phyloP scores from a whole-genome alignment of 805 yeast genomes.

The Metschnikowia gelsemii region DNA sequence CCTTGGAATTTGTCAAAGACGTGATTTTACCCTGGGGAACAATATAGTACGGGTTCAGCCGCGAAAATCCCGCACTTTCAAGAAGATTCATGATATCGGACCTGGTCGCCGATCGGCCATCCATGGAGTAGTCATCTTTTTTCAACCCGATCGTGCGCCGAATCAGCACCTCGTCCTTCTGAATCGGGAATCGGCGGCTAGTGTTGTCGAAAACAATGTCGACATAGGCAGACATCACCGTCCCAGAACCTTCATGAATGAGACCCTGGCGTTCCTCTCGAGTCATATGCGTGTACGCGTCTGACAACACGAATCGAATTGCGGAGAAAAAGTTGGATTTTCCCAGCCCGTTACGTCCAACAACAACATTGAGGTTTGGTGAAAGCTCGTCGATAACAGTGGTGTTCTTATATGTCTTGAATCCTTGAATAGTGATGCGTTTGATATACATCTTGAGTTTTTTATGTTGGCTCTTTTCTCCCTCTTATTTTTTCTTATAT shows the following conservation, averaged over 20 bases:
- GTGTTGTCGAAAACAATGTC: conserved; percentile 84
- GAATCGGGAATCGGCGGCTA: conserved; percentile 71
- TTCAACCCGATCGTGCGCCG: conserved; percentile 91
- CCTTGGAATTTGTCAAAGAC: conserved; percentile 84
- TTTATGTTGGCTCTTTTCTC: neutral
- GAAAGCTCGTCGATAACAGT: conserved; percentile 75
- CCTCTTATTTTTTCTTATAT: neutral
- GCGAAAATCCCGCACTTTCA: conserved; percentile 90
- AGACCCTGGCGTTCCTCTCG: conserved; percentile 84
- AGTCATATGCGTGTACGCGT: conserved; percentile 80
- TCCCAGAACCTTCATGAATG: conserved; percentile 87
- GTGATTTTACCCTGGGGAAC: conserved; percentile 97
- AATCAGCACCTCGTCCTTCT: conserved; percentile 65
- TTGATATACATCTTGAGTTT: conserved; percentile 36
- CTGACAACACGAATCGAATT: conserved; percentile 85
- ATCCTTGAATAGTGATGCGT: conserved; percentile 79
- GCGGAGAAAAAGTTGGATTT: conserved; percentile 96
- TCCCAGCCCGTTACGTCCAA: conserved; percentile 96
- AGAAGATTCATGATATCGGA: conserved; percentile 77
- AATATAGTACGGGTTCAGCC: conserved; percentile 88
- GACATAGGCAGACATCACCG: conserved; percentile 89
- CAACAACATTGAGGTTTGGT: conserved; percentile 76
- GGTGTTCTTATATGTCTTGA: conserved; percentile 86
- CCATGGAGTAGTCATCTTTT: conserved; percentile 86
- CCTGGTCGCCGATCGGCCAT: conserved; percentile 74